A percentile compares a stretch with the other conserved stretches of the same genome.
phyloP scores from a whole-genome alignment of 805 yeast species.

The Ogataea nonfermentans region DNA sequence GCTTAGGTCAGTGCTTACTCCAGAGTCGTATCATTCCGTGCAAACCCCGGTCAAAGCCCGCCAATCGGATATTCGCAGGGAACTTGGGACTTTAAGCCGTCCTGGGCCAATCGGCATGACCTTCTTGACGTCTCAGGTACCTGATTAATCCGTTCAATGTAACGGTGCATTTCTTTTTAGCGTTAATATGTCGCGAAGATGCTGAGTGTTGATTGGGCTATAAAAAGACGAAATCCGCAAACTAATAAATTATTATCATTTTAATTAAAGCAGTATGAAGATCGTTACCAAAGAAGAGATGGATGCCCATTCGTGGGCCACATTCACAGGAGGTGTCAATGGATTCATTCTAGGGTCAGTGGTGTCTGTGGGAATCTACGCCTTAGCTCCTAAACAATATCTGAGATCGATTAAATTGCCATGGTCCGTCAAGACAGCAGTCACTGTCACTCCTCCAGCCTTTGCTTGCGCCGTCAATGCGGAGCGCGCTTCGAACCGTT shows the following conservation, averaged over 20 bases:
- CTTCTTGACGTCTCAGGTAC: too few species aligned
- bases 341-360: conserved; percentile 55
- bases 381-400: conserved; percentile 45
- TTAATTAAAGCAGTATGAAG: conserved; percentile 50
- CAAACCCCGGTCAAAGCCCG: background rate
- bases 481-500: conserved; percentile 66
- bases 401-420: conserved; percentile 45
- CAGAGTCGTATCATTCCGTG: conserved; percentile 1
- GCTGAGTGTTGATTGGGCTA: background rate
- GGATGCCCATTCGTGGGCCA: conserved; percentile 59
- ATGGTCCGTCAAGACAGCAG: conserved; percentile 62
- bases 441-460: conserved; percentile 67
- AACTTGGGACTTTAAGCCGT: too few species aligned
- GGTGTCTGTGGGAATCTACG: conserved; percentile 54
- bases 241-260: background rate
- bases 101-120: too few species aligned
- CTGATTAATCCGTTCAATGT: too few species aligned
- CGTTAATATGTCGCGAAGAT: background rate
- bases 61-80: too few species aligned
- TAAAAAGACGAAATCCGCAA: background rate
- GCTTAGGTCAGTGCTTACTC: conserved; percentile 1
- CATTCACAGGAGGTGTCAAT: conserved; percentile 57
- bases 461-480: conserved; percentile 60
- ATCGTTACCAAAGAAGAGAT: conserved; percentile 63
- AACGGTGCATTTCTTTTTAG: too few species aligned